Base-by-base conservation (phyloP, 176 grass and related monocot genomes). In the Thalia dealbata region DNA sequence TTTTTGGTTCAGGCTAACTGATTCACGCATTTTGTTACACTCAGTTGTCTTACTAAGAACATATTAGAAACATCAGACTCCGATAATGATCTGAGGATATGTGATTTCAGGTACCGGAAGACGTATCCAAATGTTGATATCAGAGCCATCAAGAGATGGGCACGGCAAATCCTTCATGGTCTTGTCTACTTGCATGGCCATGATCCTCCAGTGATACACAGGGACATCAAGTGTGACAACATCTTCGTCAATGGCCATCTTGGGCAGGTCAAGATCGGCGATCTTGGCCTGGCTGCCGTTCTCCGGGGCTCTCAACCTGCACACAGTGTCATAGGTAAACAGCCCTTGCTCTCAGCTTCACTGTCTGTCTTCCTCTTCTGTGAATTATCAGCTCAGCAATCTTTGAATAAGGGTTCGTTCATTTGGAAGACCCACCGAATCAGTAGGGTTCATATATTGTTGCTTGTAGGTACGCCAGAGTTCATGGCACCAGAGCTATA, bases 401-500 rank as follows among this genome's bases (percentile, higher is more conserved):
- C 32, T 38, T 38, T 38, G 32, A 38, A 38, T 38, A 38, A 38
- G 32, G 32, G 32, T 38, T 38, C 32, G 32, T 4, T 38, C 4
- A 38, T 4, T 38, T 38, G 32, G 32, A 4, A 38, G 3, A 38
- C 32, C 32, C 32, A 38, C 4, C 4, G 32, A 38, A 38, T 38
- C 32, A 38, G 32, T 38, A 38, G 32, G 32, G 22, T 25, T 18
- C 21, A 14, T 7, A 21, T 6, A 18, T 68, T 50, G 12, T 27
- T 28, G 0, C 42, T 60, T 69, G 50, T 18, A 82, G 79, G 80
- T n/a, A 93, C 95, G 51, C 95, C 95, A 0, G 95, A 99, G 84
- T 99, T 99, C 81, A 99, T 99, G 95, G 95, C 95, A 7, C 95
- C 95, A 0, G 90, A 99, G 75, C 79, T 99, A 62, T 99, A 99